Evolutionary conservation across 2,329 filamentous ascomycete genomes (phyloP).

Genomic region (Hypoxylon sp.): DNA sequence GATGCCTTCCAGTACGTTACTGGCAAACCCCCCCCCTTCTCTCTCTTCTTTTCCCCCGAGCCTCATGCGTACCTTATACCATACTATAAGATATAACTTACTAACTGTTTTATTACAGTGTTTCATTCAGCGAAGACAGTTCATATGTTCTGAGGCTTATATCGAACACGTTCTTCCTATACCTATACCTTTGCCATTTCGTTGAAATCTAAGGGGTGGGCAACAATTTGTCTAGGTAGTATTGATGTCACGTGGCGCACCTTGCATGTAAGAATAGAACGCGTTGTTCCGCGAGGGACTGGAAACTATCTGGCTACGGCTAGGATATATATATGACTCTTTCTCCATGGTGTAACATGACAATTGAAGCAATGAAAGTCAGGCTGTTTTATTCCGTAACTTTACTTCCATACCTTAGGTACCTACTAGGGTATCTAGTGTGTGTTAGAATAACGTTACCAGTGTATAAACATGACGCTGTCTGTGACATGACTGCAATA

Average conservation of each 20-base stretch:
- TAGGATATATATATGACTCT: too few species aligned
- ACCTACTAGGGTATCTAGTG: background rate
- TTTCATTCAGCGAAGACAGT: constrained; percentile 53
- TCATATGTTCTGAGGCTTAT: constrained; percentile 52
- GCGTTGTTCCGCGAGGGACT: too few species aligned
- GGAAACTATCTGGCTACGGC: too few species aligned
- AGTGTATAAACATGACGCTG: background rate
- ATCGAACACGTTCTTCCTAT: background rate
- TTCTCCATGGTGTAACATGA: too few species aligned
- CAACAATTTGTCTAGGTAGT: background rate
- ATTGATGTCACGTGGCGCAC: too few species aligned
- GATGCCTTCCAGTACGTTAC: constrained; percentile 40
- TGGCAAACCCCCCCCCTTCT: too few species aligned
- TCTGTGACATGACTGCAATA: background rate
- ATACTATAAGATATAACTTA: background rate
- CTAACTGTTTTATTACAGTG: constrained; percentile 42
- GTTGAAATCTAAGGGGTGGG: background rate
- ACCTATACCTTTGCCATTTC: background rate
- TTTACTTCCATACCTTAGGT: background rate
- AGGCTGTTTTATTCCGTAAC: background rate
- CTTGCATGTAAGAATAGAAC: too few species aligned
- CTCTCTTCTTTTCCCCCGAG: too few species aligned
- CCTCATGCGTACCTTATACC: too few species aligned
- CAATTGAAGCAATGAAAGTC: background rate
- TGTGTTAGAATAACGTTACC: background rate